Evolutionary conservation across 306 rosid species (phyloP), one percentile per base, ranked within the genome.

Genomic region (Prunus mume): DNA sequence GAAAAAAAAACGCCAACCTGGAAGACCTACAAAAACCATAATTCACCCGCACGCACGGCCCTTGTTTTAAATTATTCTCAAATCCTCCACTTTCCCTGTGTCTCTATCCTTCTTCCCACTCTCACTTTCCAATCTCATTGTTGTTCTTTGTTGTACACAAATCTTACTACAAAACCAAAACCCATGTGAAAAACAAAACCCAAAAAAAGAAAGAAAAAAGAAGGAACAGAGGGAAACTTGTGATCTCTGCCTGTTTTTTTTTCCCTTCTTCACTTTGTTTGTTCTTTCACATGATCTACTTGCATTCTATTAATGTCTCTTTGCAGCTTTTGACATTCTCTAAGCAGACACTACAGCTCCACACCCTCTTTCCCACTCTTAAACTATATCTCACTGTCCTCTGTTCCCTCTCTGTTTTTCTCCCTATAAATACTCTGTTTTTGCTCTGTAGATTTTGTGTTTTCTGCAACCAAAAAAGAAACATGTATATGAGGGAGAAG

Each of bases 1-100:
- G 0, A 0, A 6, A 61, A 2, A n/a, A 13, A 25, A 28, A 25
- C 0, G 80, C 34, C 80, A 56, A 69, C 67, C 78, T 69, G 71
- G 73, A 50, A 52, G 80, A 73, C 61, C 61, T 66, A 28, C 74
- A 68, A 38, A 20, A 58, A 80, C 84, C 74, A 83, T 84, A 83
- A 76, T 81, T 83, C 45, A 80, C 71, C 90, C 93, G 89, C 93
- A 89, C 93, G 91, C 88, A 82, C 83, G 88, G 89, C 71, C 63
- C 56, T 78, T 74, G 28, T 69, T 10, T 68, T 56, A 46, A 54
- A 3, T 41, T 30, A 13, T 43, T 76, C 66, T 22, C 34, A 6
- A 9, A 3, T 24, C 5, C 65, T 7, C 77, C 70, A 51, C 56
- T 38, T 49, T 75, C 60, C 43, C 43, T 72, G 63, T 78, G 79